A percentile compares a stretch with the other conserved stretches of the same genome.
Conservation (phyloP, 1,139 yeast genomes). For the Taiozyma sp. region DNA sequence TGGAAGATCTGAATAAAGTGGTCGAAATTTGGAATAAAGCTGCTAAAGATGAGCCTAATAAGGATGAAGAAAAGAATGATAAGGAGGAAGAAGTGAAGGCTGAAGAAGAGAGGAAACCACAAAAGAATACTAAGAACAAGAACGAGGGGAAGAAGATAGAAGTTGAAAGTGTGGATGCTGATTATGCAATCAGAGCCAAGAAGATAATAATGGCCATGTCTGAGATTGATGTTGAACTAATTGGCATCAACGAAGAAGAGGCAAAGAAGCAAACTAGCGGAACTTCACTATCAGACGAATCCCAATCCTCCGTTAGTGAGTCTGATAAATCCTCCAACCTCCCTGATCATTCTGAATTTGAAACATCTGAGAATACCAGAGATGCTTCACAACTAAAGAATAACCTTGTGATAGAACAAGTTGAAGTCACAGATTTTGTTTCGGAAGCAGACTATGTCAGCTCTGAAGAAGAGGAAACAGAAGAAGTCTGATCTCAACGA, state of each 20-base stretch:
- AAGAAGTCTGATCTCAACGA: not conserved
- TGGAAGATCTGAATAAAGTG: conserved; percentile 44
- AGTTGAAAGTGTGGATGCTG: conserved; percentile 23
- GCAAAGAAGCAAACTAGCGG: conserved; percentile 3
- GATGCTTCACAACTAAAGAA: conserved; percentile 5
- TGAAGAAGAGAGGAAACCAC: conserved; percentile 10
- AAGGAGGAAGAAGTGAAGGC: conserved; percentile 15
- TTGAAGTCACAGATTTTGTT: conserved; percentile 37
- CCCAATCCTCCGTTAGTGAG: not conserved
- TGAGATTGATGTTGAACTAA: conserved; percentile 34
- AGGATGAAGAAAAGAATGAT: conserved; percentile 9
- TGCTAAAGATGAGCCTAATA: conserved; percentile 28
- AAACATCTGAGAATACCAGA: conserved; percentile 2
- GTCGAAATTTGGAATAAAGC: conserved; percentile 54
- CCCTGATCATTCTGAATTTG: not conserved
- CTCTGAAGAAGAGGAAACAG: not conserved
- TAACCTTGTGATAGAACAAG: conserved; percentile 35
- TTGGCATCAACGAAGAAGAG: conserved; percentile 31
- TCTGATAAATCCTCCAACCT: not conserved
- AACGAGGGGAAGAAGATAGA: conserved; percentile 18
- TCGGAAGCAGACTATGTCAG: conserved; percentile 17
- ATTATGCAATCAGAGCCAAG: conserved; percentile 42
- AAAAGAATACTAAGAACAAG: conserved; percentile 6
- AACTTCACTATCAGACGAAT: not conserved
- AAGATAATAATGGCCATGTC: conserved; percentile 33